Base-by-base conservation (phyloP, 2,329 filamentous ascomycete species). In the Chaetomium olivaceum region DNA sequence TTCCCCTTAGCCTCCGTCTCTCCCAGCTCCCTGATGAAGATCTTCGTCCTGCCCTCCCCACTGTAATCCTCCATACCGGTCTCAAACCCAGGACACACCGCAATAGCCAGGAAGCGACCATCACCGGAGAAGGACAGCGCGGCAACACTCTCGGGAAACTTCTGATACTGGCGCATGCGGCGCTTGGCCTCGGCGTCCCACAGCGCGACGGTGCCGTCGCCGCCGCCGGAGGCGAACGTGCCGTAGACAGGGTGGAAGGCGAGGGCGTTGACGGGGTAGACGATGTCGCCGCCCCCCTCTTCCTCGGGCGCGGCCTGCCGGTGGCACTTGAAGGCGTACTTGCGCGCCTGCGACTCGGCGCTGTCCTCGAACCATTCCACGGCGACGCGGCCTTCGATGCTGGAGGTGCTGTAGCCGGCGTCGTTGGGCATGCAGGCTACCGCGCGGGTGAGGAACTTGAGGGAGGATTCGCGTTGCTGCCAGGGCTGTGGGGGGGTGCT, bases 251-350 rank as follows among this genome's bases (percentile, higher is more conserved):
- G 92, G 77, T 97, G 93, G 80, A 96, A 97, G 0, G 91, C 88
- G 8, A 97, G 84, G 2, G 93, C 90, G 75, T 97, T 95, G 71
- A 97, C 93, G 0, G 93, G 93, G 74, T 93, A 97, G 3, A 97
- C 92, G 4, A 97, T 85, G 73, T 97, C 93, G 33, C 83, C 87
- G 58, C 87, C 87, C 52, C 85, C 84, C 62, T 85, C 85, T 11
- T 84, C 83, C 50, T 89, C 84, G 1, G 86, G 79, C 11, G 82
- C 83, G 1, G 88, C 84, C 77, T 96, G 92, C 4, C 95, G 87
- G 79, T 99, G 95, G 79, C 95, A 99, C 79, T 99, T 99, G 86
- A 99, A 99, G 16, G 95, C 95, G 77, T 98, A 99, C 78, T 97
- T 98, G 71, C 93, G 87, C 48, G 91, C 90, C 80, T 98, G 93